Evolutionary conservation across 2,329 filamentous ascomycete genomes (phyloP).

Genomic region (Penicillium sp.): DNA sequence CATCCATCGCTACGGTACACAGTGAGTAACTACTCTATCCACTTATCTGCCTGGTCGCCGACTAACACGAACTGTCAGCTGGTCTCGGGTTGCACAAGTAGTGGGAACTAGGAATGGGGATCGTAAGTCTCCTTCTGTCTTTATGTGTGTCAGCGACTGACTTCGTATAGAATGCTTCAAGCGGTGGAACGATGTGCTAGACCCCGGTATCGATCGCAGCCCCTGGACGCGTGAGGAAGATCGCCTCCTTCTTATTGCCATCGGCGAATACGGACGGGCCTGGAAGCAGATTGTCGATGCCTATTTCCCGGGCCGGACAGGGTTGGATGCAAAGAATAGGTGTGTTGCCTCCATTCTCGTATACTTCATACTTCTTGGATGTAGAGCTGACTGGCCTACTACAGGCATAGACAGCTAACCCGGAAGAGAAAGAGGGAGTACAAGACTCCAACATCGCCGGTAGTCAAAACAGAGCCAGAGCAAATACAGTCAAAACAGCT

Average conservation of each 20-base stretch:
- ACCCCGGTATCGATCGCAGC: constrained; percentile 14
- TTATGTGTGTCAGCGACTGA: background rate
- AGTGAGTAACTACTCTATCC: constrained; percentile 6
- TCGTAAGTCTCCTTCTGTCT: constrained; percentile 4
- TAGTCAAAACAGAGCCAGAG: background rate
- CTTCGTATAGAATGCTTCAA: constrained; percentile 13
- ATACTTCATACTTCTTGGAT: too few relatives aligned
- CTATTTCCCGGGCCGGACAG: constrained; percentile 14
- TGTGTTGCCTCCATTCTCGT: background rate
- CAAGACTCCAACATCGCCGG: background rate
- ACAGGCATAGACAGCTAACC: constrained; percentile 12
- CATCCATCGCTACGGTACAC: constrained; percentile 13
- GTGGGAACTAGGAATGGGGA: constrained; percentile 16
- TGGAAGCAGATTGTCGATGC: constrained; percentile 16
- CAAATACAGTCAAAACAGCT: background rate
- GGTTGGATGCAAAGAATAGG: constrained; percentile 15
- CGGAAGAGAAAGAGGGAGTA: constrained; percentile 12
- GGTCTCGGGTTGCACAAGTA: constrained; percentile 15
- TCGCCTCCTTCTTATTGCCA: constrained; percentile 8
- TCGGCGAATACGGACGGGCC: constrained; percentile 10
- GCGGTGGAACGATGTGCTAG: constrained; percentile 16
- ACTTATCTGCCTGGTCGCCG: background rate
- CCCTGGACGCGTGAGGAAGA: constrained; percentile 16
- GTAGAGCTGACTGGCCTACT: background rate
- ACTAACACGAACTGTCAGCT: constrained; percentile 5